These are phyloP conservation scores for Paecilomyces sp. DNA, from an alignment of 2,329 filamentous ascomycete species.

Conservation along the genomic window DNA sequence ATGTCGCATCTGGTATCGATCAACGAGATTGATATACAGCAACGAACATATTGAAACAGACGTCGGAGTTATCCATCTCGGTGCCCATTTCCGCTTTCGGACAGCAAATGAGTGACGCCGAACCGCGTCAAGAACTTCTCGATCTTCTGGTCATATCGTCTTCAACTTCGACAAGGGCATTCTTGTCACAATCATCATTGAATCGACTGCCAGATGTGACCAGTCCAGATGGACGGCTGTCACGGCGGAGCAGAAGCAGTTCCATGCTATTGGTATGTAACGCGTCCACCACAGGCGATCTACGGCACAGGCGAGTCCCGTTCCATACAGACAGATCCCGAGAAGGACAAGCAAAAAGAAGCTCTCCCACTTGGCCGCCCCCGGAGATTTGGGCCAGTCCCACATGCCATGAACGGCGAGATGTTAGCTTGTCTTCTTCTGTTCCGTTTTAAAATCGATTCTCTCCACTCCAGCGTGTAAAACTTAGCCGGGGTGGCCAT, in stretches of 20 bases:
- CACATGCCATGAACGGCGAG: background rate
- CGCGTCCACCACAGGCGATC: background rate
- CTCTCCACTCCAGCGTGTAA: background rate
- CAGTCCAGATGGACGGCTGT: background rate
- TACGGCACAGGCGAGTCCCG: background rate
- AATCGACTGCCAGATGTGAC: background rate
- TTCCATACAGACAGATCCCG: background rate
- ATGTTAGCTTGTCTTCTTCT: background rate
- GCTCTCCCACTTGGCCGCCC: background rate
- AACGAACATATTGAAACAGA: background rate
- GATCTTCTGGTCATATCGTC: background rate
- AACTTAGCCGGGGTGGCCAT: background rate
- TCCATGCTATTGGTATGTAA: background rate
- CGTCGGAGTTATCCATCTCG: background rate
- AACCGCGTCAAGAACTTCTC: no score
- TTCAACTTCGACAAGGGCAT: background rate
- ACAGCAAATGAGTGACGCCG: background rate
- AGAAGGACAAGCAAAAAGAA: background rate
- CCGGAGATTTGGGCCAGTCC: background rate
- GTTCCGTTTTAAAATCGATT: background rate
- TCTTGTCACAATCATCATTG: background rate
- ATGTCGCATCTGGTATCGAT: background rate
- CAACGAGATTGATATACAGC: background rate
- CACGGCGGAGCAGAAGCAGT: background rate
- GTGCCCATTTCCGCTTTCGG: background rate